Evolutionary conservation across 2,329 filamentous ascomycete species (phyloP), one percentile per base, ranked within the genome.

Genomic region (Sclerotinia nivalis): DNA sequence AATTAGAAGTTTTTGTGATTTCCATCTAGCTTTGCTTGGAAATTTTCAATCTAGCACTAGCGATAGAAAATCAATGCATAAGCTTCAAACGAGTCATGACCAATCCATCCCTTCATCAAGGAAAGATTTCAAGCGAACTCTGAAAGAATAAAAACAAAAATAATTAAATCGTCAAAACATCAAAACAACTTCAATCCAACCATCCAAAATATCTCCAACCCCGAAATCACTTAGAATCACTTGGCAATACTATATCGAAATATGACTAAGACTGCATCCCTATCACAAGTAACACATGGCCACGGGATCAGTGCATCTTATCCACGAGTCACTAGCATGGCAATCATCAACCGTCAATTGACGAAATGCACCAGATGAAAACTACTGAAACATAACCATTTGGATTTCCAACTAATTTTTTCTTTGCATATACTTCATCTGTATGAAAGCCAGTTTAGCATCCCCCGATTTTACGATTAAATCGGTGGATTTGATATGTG

Each of bases 241-340:
- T 62, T 62, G 59, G 59, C 59, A n/a, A 34, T 25, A 9, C 20
- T 18, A 34, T 22, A 50, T 62, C 12, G 22, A 15, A 20, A 47
- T 9, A 50, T 28, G 2, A 52, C 22, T 4, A 64, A 28, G n/a
- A 64, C 61, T 40, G 43, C 43, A 62, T 49, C 28, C 34, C 34
- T 18, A 60, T 45, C 56, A 60, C 56, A 13, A 25, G 15, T 40
- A 40, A 28, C 47, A 64, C 47, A 65, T 52, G 61, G 61, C 47
- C 61, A 65, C 47, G 61, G 61, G 61, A 52, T 65, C 61, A 65
- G 2, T 59, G 56, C 56, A 60, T 25, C 2, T n/a, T 28, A 18
- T 50, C 31, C 60, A 52, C 61, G 61, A 52, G 61, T 65, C 45
- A 28, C 61, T 40, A 64, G 61, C 47, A 64, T 52, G 61, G 47